phyloP scores from a whole-genome alignment of 495 filamentous ascomycete genomes.

The Hapsidospora chrysogenum region DNA sequence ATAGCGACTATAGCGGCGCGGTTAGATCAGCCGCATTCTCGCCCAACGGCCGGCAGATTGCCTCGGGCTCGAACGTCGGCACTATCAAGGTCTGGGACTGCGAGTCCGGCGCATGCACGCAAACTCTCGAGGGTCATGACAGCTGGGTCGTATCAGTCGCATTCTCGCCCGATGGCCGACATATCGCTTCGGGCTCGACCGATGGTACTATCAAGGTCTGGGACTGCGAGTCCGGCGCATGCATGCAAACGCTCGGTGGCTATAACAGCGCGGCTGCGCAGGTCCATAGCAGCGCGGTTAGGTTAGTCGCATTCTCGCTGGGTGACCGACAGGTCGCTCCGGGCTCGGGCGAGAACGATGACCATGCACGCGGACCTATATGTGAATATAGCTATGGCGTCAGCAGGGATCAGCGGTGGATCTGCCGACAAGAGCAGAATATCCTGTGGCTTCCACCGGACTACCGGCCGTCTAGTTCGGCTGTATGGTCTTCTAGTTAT shows the following conservation, averaged over 20 bases:
- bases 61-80: constrained; percentile 4
- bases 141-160: background rate
- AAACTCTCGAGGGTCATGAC: background rate
- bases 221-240: background rate
- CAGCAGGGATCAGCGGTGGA: too few relatives aligned
- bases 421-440: too few relatives aligned
- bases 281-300: background rate
- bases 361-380: too few relatives aligned
- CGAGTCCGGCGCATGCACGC: background rate
- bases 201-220: background rate
- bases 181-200: background rate
- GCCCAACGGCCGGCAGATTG: constrained; percentile 6
- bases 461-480: too few relatives aligned
- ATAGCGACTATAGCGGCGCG: background rate
- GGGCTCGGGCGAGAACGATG: too few relatives aligned
- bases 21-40: constrained; percentile 6
- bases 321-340: too few relatives aligned
- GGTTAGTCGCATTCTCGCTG: background rate
- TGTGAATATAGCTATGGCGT: too few relatives aligned
- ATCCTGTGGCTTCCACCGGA: too few relatives aligned
- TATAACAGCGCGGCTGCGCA: too few relatives aligned
- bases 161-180: background rate
- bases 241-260: background rate
- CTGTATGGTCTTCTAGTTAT: too few relatives aligned
- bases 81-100: constrained; percentile 1